Base-by-base conservation (phyloP, 768 basidiomycete genomes). In the Suillus sp. region DNA sequence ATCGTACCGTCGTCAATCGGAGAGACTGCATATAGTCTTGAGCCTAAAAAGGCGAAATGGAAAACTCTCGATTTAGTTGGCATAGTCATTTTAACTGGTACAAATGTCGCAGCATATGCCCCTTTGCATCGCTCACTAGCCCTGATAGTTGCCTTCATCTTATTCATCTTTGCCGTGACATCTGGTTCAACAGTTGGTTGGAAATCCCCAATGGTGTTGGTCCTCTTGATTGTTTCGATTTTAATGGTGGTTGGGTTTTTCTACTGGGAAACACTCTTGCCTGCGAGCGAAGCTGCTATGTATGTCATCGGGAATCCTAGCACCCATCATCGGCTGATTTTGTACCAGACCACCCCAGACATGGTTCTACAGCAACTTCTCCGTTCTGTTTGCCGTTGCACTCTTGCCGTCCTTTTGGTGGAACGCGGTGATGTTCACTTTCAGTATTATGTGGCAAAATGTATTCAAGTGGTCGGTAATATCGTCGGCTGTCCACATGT, bases 161-260 rank as follows among this genome's bases (percentile, higher is more conserved):
- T 77, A 10, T 73, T 77, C 62, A 76, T 81, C 3, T 81, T 80
- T 51, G 75, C 79, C 1, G 68, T 81, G 25, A 82, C 79, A 0
- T 77, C 78, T 34, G 85, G 82, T 34, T 79, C 86, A 5, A 75
- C 77, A 18, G 71, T 68, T 54, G 84, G 86, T 30, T 87, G 86
- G 86, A 70, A 68, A 7, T 70, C 77, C 1, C 77, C 81, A 4
- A 64, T 70, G 18, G 82, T 86, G 59, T 70, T 86, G 54, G 75
- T 72, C 4, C 79, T 82, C 0, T 72, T 87, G 54, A 68, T 83
- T 8, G 65, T 85, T 37, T 80, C 84, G 3, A 68, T 83, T 62
- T 40, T 79, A 8, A 64, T 83, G 13, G 67, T 74, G 42, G 65
- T 72, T 35, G 71, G 60, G 2, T 88, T 87, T 75, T 83, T 87